Conservation (phyloP, 1,139 yeast genomes). For the Lizanozyma gosingica region DNA sequence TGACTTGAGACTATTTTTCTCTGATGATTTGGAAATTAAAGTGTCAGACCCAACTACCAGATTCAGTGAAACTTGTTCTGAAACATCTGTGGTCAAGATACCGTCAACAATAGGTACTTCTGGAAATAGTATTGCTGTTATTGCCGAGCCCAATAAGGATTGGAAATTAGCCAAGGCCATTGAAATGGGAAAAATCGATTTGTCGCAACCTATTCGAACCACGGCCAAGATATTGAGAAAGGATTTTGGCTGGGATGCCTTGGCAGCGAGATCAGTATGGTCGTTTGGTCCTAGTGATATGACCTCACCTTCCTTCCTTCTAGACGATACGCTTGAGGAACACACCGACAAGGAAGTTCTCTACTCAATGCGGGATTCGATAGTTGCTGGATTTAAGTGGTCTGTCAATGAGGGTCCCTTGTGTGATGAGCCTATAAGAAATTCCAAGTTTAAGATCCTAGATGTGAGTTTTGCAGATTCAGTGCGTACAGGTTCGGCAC, state of each 20-base stretch:
- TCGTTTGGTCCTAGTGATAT: constrained; percentile 54
- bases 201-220: constrained; percentile 26
- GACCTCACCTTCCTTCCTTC: constrained; percentile 48
- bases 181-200: constrained; percentile 38
- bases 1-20: constrained; percentile 57
- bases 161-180: constrained; percentile 45
- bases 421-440: constrained; percentile 73
- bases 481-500: constrained; percentile 53
- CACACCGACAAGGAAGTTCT: constrained; percentile 58
- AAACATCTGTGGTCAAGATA: constrained; percentile 60
- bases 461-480: constrained; percentile 45
- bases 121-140: constrained; percentile 54
- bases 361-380: constrained; percentile 38
- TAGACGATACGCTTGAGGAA: constrained; percentile 70
- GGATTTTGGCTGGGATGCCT: constrained; percentile 70
- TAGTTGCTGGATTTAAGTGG: constrained; percentile 79
- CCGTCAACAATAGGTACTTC: constrained; percentile 46
- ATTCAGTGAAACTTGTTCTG: constrained; percentile 71
- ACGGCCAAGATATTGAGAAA: constrained; percentile 48
- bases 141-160: constrained; percentile 68
- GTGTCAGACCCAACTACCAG: constrained; percentile 80
- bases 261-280: constrained; percentile 82
- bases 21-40: constrained; percentile 58
- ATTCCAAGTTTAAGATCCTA: constrained; percentile 63
- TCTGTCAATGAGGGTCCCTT: constrained; percentile 82